Evolutionary conservation across 441 rosid genomes (phyloP).

Genomic region (Gossypium aridum): DNA sequence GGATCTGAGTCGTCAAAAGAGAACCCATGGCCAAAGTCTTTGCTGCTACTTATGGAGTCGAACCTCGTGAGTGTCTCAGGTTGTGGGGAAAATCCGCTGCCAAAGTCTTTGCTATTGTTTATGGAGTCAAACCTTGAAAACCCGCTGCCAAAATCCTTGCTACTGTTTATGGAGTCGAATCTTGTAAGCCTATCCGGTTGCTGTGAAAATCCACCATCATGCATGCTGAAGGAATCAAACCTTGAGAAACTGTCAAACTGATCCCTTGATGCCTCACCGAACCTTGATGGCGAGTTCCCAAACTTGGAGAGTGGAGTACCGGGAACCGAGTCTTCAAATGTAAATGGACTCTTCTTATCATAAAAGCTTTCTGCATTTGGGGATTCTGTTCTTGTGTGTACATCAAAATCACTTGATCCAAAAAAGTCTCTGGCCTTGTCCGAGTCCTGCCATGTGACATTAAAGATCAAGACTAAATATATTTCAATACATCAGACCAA

Average conservation of each 20-base stretch:
- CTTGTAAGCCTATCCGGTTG: slow-evolving; percentile 54
- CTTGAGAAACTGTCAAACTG: slow-evolving; percentile 71
- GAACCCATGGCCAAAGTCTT: slow-evolving; percentile 61
- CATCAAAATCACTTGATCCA: slow-evolving; percentile 58
- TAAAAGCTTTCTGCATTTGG: slow-evolving; percentile 44
- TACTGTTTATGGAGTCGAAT: slow-evolving; percentile 77
- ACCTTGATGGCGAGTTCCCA: slow-evolving; percentile 76
- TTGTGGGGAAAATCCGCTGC: slow-evolving; percentile 39
- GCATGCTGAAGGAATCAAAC: slow-evolving; percentile 72
- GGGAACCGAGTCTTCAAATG: slow-evolving; percentile 89
- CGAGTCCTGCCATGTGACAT: slow-evolving; percentile 37
- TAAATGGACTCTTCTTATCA: slow-evolving; percentile 51
- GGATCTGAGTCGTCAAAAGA: slow-evolving; percentile 84
- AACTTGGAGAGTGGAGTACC: slow-evolving; percentile 76
- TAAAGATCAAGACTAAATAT: background rate
- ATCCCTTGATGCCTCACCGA: slow-evolving; percentile 70
- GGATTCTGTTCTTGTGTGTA: slow-evolving; percentile 52
- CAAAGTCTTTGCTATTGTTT: slow-evolving; percentile 63
- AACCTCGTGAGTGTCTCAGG: slow-evolving; percentile 52
- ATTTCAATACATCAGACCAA: background rate
- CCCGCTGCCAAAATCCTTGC: slow-evolving; percentile 56
- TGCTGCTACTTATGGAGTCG: slow-evolving; percentile 66
- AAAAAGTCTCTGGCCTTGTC: slow-evolving; percentile 45
- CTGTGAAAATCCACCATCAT: slow-evolving; percentile 53
- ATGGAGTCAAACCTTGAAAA: slow-evolving; percentile 62